These are phyloP conservation scores for Scortechinia acanthostroma DNA, from an alignment of 2,329 filamentous ascomycete species.

Conservation along the genomic window DNA sequence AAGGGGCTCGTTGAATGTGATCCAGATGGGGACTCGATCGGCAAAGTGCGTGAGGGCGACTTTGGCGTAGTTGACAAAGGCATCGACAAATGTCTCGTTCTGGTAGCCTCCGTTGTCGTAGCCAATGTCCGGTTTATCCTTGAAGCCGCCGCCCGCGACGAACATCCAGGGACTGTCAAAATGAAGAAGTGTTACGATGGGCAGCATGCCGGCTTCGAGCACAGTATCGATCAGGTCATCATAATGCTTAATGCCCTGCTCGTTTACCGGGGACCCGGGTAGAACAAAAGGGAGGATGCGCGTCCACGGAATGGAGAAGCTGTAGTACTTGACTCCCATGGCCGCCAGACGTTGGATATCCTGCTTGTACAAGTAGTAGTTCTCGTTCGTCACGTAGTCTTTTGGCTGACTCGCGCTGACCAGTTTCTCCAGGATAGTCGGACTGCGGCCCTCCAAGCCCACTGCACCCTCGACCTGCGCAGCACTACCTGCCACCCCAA, in stretches of 20 bases:
- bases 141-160: slow-evolving; percentile 18
- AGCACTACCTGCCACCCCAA: slow-evolving; percentile 38
- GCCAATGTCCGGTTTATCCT: slow-evolving; percentile 19
- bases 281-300: slow-evolving; percentile 41
- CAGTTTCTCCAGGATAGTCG: slow-evolving; percentile 32
- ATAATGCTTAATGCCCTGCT: slow-evolving; percentile 40
- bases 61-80: slow-evolving; percentile 43
- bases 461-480: slow-evolving; percentile 35
- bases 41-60: slow-evolving; percentile 40
- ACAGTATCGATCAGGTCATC: slow-evolving; percentile 42
- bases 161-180: slow-evolving; percentile 37
- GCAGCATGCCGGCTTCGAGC: slow-evolving; percentile 37
- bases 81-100: slow-evolving; percentile 35
- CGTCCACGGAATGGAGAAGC: slow-evolving; percentile 42
- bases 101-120: slow-evolving; percentile 32
- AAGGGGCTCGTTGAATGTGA: slow-evolving; percentile 43
- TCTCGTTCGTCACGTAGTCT: slow-evolving; percentile 32
- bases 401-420: slow-evolving; percentile 13
- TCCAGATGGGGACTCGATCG: slow-evolving; percentile 40
- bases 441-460: slow-evolving; percentile 30
- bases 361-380: slow-evolving; percentile 48
- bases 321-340: slow-evolving; percentile 40
- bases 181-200: slow-evolving; percentile 37
- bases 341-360: slow-evolving; percentile 42
- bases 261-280: slow-evolving; percentile 39